Percentiles rank a stretch among this genome's conserved stretches.
These are phyloP conservation scores for Plenodomus biglobosus DNA, from an alignment of 2,329 filamentous ascomycete species.

Conservation along the genomic window DNA sequence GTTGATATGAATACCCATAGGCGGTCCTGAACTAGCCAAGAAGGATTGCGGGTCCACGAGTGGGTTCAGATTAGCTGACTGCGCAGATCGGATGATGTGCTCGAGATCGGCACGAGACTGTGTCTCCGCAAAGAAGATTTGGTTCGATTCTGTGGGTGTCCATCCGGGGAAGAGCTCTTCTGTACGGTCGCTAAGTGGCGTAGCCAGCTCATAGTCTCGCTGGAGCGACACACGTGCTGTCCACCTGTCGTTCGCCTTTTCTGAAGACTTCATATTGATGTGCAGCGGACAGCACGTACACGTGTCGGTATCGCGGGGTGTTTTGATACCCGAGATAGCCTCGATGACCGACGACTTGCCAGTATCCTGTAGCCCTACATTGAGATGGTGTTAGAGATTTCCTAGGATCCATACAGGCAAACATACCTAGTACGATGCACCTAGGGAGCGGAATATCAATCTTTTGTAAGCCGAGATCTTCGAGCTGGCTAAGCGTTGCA, in stretches of 20 bases:
- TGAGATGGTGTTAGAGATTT: conserved; percentile 6
- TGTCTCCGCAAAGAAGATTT: conserved; percentile 64
- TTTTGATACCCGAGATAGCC: conserved; percentile 62
- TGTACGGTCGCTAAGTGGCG: conserved; percentile 47
- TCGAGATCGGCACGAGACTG: conserved; percentile 65
- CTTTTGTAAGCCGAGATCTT: conserved; percentile 71
- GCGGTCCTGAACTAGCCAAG: conserved; percentile 2
- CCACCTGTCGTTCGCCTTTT: conserved; percentile 55
- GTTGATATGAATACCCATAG: conserved; percentile 47
- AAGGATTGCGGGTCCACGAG: conserved; percentile 51
- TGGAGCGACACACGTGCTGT: conserved; percentile 68
- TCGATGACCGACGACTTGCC: conserved; percentile 70
- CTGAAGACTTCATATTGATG: conserved; percentile 66
- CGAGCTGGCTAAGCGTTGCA: conserved; percentile 63
- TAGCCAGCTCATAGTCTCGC: conserved; percentile 60
- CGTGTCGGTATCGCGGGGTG: conserved; percentile 69
- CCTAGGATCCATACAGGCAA: not conserved
- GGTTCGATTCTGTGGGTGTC: conserved; percentile 46
- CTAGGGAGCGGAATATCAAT: conserved; percentile 69
- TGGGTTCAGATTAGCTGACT: conserved; percentile 75
- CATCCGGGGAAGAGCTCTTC: conserved; percentile 64
- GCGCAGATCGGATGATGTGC: conserved; percentile 69
- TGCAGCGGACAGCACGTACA: conserved; percentile 82
- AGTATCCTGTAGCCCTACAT: conserved; percentile 67
- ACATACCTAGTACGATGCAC: conserved; percentile 71